Evolutionary conservation across 1,284 basidiomycete species (phyloP).

Genomic region (Ustilago curta): DNA sequence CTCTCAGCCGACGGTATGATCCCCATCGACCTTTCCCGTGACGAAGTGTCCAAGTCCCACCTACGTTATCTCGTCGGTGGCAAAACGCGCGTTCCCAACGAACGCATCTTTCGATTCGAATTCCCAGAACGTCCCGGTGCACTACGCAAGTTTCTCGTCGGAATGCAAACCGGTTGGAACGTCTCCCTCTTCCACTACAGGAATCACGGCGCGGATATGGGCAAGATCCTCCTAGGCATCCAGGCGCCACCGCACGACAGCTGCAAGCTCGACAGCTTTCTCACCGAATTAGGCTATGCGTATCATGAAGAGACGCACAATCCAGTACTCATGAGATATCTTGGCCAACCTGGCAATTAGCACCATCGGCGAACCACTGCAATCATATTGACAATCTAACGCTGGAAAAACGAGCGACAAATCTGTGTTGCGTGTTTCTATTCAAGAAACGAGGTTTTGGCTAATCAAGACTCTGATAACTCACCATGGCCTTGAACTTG

Average conservation of each 20-base stretch:
- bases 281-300: constrained; percentile 82
- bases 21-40: constrained; percentile 88
- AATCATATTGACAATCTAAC: too few relatives aligned
- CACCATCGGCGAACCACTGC: too few relatives aligned
- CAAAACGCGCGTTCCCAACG: constrained; percentile 76
- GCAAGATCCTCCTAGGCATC: constrained; percentile 79
- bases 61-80: constrained; percentile 90
- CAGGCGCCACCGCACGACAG: constrained; percentile 79
- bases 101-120: constrained; percentile 93
- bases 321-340: constrained; percentile 83
- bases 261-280: constrained; percentile 79
- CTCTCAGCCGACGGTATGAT: constrained; percentile 80
- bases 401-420: too few relatives aligned
- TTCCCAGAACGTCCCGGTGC: constrained; percentile 97
- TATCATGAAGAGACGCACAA: constrained; percentile 95
- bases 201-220: constrained; percentile 81
- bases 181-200: constrained; percentile 97
- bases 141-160: constrained; percentile 80
- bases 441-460: background rate
- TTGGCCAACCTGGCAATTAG: constrained; percentile 63
- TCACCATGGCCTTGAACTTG: constrained; percentile 57
- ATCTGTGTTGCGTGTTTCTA: background rate
- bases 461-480: constrained; percentile 51
- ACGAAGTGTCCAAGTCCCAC: constrained; percentile 96
- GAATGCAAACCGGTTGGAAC: constrained; percentile 88